Evolutionary conservation across 1,284 basidiomycete species (phyloP), one percentile per base, ranked within the genome.

Genomic region (Ganoderma leucocontextum): DNA sequence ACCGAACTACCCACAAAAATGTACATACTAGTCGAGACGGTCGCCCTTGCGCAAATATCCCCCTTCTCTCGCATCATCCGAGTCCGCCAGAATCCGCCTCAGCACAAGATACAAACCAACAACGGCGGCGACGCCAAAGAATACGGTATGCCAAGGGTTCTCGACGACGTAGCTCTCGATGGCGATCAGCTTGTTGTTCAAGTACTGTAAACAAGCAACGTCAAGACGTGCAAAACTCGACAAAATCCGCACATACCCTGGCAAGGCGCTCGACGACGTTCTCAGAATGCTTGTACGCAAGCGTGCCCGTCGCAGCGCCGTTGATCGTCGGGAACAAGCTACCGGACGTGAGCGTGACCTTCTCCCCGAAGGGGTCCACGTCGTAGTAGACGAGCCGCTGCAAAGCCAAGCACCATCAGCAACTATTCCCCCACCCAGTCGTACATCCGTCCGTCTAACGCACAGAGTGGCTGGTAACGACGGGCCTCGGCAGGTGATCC

Each of bases 381-480:
- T 93, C 84, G 74, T 88, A 91, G 79, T 95, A 93, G 70, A 93
- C 70, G 74, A 95, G 75, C 72, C 87, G 80, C 92, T 94, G 74
- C 72, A 67, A 76, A 77, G 64, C 77, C 38, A 52, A 52, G 2
- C 22, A 13, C 47, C 4, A 41, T 63, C 44, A 65, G 49, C 12
- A 22, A 39, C 25, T 1, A 1, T 17, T 9, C 19, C 25, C 8
- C 47, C 2, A 49, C 47, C 25, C 22, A 25, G 4, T 52, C 22
- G 22, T 6, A 10, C 29, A 38, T 7, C 47, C 60, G 57, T 39
- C 13, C 63, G 22, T 13, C 22, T 29, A 83, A 83, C 90, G 69
- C 73, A 95, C 95, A 73, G 86, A 81, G 68, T 97, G 94, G 80
- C 97, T 92, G 0, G 93, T 86, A 63, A 98, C 86, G 19, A 97